Base-by-base conservation (phyloP, 345 rosid species). In the Fremontodendron californicum region DNA sequence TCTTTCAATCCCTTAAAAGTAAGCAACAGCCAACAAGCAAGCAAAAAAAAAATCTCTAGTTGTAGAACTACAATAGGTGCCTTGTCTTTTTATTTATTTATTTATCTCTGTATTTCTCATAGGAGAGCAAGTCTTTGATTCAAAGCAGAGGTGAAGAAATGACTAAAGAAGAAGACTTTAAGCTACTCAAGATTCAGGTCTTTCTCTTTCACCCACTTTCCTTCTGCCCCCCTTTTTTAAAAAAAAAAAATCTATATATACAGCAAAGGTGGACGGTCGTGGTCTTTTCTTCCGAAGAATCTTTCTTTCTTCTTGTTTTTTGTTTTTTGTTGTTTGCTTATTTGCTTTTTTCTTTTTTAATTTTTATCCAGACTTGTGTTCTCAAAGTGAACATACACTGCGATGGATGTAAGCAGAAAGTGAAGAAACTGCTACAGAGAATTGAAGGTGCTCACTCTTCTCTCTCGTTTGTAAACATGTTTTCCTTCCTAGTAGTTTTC, bases 141-240 rank as follows among this genome's bases (percentile, higher is more conserved):
- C 57, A 48, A 80, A 81, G 78, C 83, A 42, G 12, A 52, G 52
- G 69, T 67, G 74, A 65, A 76, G 84, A 82, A 78, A 93, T 93
- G 97, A 86, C 94, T 79, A 93, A 89, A 89, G 94, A 88, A 69
- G 96, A 93, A 80, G 90, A 91, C 88, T 93, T 89, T 87, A 93
- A 88, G 88, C 89, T 93, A 76, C 88, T 93, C 85, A 93, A 91
- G 89, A 91, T 93, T 85, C 94, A 91, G 96, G 97, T 91, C 57
- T 69, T 66, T 79, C 74, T 48, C 27, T 66, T 64, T 35, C 46
- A 18, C 18, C 49, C 79, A 71, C 83, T 31, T 82, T 84, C 76
- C 78, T 48, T 27, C 68, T 51, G 29, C 48, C 70, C 8, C 3
- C 3, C 3, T 33, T 33, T 3, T 11, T 9, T 19, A 29, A 9